A percentile compares a stretch with the other conserved stretches of the same genome.
Evolutionary conservation across 2,329 filamentous ascomycete species (phyloP).

Genomic region (Alternaria hordeiaustralica): DNA sequence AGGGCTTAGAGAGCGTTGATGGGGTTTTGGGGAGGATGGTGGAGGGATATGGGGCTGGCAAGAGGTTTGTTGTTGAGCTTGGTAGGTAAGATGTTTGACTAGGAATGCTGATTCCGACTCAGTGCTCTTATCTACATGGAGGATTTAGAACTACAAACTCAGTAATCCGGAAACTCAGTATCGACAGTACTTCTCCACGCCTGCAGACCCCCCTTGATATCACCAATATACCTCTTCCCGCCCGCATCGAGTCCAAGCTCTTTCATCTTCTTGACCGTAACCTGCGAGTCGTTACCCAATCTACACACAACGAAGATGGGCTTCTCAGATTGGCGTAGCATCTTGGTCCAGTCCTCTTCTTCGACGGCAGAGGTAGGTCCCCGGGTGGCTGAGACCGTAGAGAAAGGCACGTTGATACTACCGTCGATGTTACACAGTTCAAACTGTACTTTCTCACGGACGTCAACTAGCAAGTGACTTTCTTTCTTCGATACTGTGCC

Average conservation of each 20-base stretch:
- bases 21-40: neutral
- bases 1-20: neutral
- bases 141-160: fast-evolving
- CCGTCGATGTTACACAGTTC: conserved; percentile 78
- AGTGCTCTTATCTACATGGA: neutral
- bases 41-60: neutral
- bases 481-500: conserved; percentile 37
- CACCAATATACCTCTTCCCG: conserved; percentile 67
- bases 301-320: conserved; percentile 77
- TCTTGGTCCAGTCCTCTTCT: conserved; percentile 36
- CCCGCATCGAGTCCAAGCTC: conserved; percentile 62
- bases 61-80: neutral
- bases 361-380: conserved; percentile 1
- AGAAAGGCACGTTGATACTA: conserved; percentile 77
- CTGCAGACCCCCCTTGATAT: conserved; percentile 73
- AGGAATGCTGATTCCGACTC: too few species aligned
- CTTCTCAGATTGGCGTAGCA: conserved; percentile 42
- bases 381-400: conserved; percentile 52
- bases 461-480: conserved; percentile 74
- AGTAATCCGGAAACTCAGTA: conserved; percentile 63
- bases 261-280: conserved; percentile 70
- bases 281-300: conserved; percentile 79
- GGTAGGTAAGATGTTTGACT: neutral
- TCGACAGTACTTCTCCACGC: conserved; percentile 78
- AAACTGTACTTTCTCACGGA: conserved; percentile 84